Evolutionary conservation across 129 eudicot species (phyloP), one percentile per base, ranked within the genome.

Genomic region (Rutidosis leptorrhynchoides): DNA sequence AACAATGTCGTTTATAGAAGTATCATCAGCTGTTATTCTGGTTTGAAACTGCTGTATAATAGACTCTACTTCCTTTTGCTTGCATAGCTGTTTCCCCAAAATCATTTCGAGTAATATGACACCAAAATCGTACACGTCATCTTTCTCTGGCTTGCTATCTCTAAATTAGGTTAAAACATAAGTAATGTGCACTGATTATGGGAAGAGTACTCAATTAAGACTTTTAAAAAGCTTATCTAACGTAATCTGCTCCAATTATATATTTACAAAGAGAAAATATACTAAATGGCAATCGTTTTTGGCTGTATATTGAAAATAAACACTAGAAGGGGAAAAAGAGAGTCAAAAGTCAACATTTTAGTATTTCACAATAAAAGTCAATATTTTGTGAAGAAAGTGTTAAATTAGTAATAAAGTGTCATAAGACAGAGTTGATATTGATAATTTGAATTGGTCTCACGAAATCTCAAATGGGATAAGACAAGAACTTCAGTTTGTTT

Each of bases 31-130:
- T 48, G 61, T 61, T 51, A 80, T 71, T 82, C 78, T 75, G 52
- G 56, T 80, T 26, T 82, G 81, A 37, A 88, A 56, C 90, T 93
- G 92, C 70, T 82, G 74, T 82, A 77, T 84, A 49, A 72, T 23
- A 3, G 61, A 67, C 55, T 83, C 81, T 6, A 82, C 74, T 55
- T 88, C 96, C 53, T 68, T 73, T 37, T 52, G 66, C 25, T 80
- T 71, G 61, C 71, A 70, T 51, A 83, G 69, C 22, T 82, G 84
- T 75, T 64, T 84, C 23, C 96, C 99, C 2, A 74, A 17, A 32
- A 93, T 79, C 64, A 89, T 64, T 70, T 93, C 96, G 12, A 86
- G 76, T 49, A 93, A 77, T 72, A 93, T 80, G 7, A 86, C 92
- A 63, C 99, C 99, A 51, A 93, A 84, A 65, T 86, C 95, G 48